Percentiles rank a stretch among this genome's conserved stretches.
Conservation (phyloP, 2,329 filamentous ascomycete genomes). For the Zelopaecilomyces penicillatus region DNA sequence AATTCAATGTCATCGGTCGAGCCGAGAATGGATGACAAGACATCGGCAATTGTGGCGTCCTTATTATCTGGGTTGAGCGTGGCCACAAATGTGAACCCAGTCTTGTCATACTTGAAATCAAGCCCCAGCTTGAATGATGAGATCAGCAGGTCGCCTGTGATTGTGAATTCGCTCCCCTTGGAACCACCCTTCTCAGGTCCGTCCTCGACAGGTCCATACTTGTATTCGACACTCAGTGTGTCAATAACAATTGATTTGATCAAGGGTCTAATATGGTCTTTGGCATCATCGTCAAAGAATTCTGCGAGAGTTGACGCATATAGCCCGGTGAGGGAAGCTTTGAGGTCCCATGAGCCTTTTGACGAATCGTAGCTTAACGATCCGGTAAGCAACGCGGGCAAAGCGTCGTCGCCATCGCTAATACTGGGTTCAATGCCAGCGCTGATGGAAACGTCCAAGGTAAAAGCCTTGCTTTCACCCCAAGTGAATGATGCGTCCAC, state of each 20-base stretch:
- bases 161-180: slow-evolving; percentile 6
- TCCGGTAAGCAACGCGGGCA: not conserved
- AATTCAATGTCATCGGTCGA: slow-evolving; percentile 2
- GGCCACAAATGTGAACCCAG: slow-evolving; percentile 4
- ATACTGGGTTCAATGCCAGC: not conserved
- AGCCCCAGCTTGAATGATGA: slow-evolving; percentile 8
- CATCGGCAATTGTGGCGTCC: slow-evolving; percentile 4
- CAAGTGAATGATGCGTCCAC: slow-evolving; percentile 1
- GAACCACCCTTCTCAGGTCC: not conserved
- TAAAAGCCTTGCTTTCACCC: not conserved
- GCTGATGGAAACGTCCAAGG: too few relatives aligned
- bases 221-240: slow-evolving; percentile 4
- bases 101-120: slow-evolving; percentile 2
- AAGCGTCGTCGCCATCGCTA: too few relatives aligned
- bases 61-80: not conserved
- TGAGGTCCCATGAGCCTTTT: slow-evolving; percentile 1
- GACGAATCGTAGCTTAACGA: slow-evolving; percentile 1
- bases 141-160: slow-evolving; percentile 9
- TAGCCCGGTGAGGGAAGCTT: not conserved
- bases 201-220: not conserved
- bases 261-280: slow-evolving; percentile 3
- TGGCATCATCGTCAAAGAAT: slow-evolving; percentile 6
- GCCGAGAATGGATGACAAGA: slow-evolving; percentile 6
- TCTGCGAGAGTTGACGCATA: slow-evolving; percentile 3
- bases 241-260: slow-evolving; percentile 9